These are phyloP conservation scores for Backusella mclennaniae DNA, from an alignment of 192 early-diverging fungal species.

Conservation along the genomic window DNA sequence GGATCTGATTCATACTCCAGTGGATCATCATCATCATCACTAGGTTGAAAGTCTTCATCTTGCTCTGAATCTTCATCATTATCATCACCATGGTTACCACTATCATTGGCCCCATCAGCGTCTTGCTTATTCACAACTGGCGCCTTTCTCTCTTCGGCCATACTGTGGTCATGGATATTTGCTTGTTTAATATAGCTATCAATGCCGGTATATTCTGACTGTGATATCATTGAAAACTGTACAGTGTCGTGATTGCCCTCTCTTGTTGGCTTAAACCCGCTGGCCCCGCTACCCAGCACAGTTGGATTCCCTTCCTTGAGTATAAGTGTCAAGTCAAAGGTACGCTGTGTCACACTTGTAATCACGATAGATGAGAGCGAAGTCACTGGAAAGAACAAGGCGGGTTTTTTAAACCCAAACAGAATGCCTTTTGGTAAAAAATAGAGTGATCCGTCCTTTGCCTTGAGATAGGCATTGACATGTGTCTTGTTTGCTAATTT, in stretches of 20 bases:
- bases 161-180: constrained; percentile 33
- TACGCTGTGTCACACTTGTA: constrained; percentile 36
- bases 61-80: constrained; percentile 16
- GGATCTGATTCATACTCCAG: constrained; percentile 15
- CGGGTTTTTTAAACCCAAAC: constrained; percentile 55
- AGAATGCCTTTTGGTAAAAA: constrained; percentile 45
- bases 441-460: constrained; percentile 39
- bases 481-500: not conserved
- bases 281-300: constrained; percentile 7
- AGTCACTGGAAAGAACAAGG: constrained; percentile 41
- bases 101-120: not conserved
- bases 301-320: not conserved
- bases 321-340: constrained; percentile 37
- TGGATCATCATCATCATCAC: constrained; percentile 2
- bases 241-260: constrained; percentile 9
- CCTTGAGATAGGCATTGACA: constrained; percentile 31
- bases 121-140: constrained; percentile 9
- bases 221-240: constrained; percentile 43
- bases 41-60: constrained; percentile 20
- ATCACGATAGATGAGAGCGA: constrained; percentile 35
- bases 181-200: constrained; percentile 32
- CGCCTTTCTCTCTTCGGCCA: constrained; percentile 23
- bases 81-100: not conserved
- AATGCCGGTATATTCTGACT: constrained; percentile 41
- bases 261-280: not conserved